Base-by-base conservation (phyloP, 257 asterid genomes). In the Hygrophila difformis region DNA sequence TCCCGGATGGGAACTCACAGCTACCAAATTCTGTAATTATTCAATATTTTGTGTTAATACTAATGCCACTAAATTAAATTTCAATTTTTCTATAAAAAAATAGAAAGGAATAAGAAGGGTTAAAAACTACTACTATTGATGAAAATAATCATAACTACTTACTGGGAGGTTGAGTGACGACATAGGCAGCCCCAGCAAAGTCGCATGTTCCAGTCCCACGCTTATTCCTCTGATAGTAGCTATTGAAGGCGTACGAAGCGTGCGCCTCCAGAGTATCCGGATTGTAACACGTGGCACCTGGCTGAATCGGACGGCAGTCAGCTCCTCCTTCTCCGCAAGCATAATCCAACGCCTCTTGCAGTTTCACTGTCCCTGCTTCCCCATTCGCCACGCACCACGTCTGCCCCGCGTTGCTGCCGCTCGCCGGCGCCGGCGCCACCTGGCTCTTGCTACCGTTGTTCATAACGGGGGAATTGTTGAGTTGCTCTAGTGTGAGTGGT, bases 301-400 rank as follows among this genome's bases (percentile, higher is more conserved):
- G 28, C 48, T 71, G 77, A 28, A 81, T 81, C 68, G 77, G 75
- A 59, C 64, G 73, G 75, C 93, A 81, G 44, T 81, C 87, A 12
- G 81, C 84, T 5, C 70, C 74, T 9, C 93, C 93, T 35, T 71
- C 72, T 0, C 78, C 87, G 34, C 93, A 81, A 11, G 87, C 93
- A 56, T 61, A 81, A 18, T 69, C 63, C 35, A 81, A 17, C 12
- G 75, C 93, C 1, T 44, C 63, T n/a, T 60, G 63, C 47, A 81
- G 12, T 51, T 66, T 72, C 55, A 59, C 53, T 24, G 39, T 37
- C 15, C 53, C 73, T 4, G 36, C 73, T 4, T 62, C 29, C 0
- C 18, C 76, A 35, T 44, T 77, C 12, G 87, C 93, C 57, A 81
- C 75, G 37, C 93, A 81, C 93, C 93, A 81, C 5, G 84, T 77